Evolutionary conservation across 768 basidiomycete species (phyloP), one percentile per base, ranked within the genome.

Genomic region (Pholiota microspora): DNA sequence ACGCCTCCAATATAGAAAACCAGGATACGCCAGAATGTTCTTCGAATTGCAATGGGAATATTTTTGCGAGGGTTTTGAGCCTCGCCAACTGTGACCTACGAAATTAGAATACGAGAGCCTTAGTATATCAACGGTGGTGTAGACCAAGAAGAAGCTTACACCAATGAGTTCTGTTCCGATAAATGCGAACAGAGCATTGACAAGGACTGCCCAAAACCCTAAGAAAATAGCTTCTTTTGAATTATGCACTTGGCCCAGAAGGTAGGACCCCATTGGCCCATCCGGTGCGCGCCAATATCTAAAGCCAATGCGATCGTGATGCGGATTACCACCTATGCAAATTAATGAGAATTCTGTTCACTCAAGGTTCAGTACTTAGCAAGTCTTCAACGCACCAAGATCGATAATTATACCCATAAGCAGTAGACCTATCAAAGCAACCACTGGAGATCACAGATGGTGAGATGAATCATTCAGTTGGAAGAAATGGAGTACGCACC

Each of bases 111-210:
- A n/a, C 9, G 34, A 45, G 34, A 36, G 28, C 12, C 4, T 42
- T 23, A 9, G n/a, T 4, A 7, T 0, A 47, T 34, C 15, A 23
- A 42, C 4, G 8, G 18, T 15, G 3, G 7, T 28, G 16, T n/a
- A n/a, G n/a, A n/a, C n/a, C n/a, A n/a, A 36, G 9, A 7, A 2
- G 35, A 66, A n/a, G 73, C 81, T 24, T 54, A 89, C 82, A 64
- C 88, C 88, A 55, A 92, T 83, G 15, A 89, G 74, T 67, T 92
- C 89, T 16, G 88, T 92, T 27, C 88, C 86, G 54, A 85, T 81
- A 65, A 80, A 85, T 12, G 87, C 84, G 69, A 91, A 90, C 3
- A 87, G 73, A 23, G 85, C 88, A 57, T 85, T 90, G 45, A 82
- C 85, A 42, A 89, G 69, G 3, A 85, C 84, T 13, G 81, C 75